Evolutionary conservation across 1,284 basidiomycete species (phyloP), one percentile per base, ranked within the genome.

Genomic region (Tremellales sp.): DNA sequence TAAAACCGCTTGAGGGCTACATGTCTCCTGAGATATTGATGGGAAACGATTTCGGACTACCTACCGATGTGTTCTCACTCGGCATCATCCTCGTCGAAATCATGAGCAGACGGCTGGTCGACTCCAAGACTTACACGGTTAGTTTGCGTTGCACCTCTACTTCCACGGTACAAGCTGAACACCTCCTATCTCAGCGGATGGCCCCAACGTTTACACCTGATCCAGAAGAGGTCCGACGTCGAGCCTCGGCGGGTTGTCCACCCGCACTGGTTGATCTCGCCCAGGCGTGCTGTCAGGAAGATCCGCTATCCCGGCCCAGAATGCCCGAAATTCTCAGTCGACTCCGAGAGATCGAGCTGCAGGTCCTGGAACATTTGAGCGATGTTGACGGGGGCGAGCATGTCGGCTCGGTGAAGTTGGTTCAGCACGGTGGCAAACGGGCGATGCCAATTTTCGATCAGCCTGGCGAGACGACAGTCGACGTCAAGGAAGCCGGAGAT

Each of bases 31-130:
- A 97, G 71, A 95, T 98, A 58, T 76, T 97, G 6, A 77, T 89
- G 12, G 92, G 93, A 16, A 81, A 87, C 45, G 86, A 90, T 61
- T 97, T 97, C 61, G 86, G 89, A 65, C 80, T 97, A 6, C 85
- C 89, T 3, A 94, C 93, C 6, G 94, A 98, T 66, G 83, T 97
- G 18, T 97, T 89, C 71, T 93, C 90, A 5, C 80, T 97, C 18
- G 94, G 93, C 1, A 83, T 98, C 66, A 94, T 98, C 59, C 86
- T 95, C 61, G 87, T 88, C 63, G 94, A 98, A 74, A 88, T 98
- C 57, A 78, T 84, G 1, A 81, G 87, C 0, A 79, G 92, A n/a
- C 81, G 78, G 48, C 78, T 97, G 18, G 91, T 92, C 0, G 89
- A 92, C 56, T 70, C 65, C 50, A 72, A 78, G 46, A 80, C 83